These are phyloP conservation scores for Mikania micrantha DNA, from an alignment of 129 eudicot genomes.

Conservation along the genomic window DNA sequence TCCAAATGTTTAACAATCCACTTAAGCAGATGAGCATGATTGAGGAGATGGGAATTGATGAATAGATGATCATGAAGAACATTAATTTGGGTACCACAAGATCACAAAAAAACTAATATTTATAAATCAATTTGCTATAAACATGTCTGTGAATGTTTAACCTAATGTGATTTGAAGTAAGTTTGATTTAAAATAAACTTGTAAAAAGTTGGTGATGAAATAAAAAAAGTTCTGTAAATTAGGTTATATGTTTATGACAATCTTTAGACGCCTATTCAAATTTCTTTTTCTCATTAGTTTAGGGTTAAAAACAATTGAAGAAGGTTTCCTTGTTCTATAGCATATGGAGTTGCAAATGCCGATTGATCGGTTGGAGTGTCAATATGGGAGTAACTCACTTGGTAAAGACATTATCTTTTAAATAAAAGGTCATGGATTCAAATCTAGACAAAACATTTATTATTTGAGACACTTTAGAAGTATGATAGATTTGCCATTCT, in stretches of 20 bases:
- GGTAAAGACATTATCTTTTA: too few relatives aligned
- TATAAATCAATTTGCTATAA: constrained; percentile 9
- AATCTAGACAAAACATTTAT: too few relatives aligned
- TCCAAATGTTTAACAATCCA: constrained; percentile 42
- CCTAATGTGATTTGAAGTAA: constrained; percentile 17
- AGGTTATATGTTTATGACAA: constrained; percentile 1
- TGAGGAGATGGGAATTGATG: constrained; percentile 59
- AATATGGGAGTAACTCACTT: too few relatives aligned
- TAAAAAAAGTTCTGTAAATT: constrained; percentile 3
- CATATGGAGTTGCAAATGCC: too few relatives aligned
- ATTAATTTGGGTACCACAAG: not conserved
- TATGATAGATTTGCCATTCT: too few relatives aligned
- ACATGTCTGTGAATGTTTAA: constrained; percentile 16
- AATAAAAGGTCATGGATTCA: too few relatives aligned
- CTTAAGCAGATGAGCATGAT: constrained; percentile 43
- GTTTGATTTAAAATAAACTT: constrained; percentile 6
- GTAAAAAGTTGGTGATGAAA: constrained; percentile 7
- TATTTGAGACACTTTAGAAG: too few relatives aligned
- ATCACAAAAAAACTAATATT: not conserved
- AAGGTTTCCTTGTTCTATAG: too few relatives aligned
- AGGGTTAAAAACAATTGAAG: too few relatives aligned
- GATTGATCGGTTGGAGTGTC: too few relatives aligned
- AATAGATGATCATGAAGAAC: constrained; percentile 27
- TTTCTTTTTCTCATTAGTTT: too few relatives aligned
- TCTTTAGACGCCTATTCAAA: too few relatives aligned